phyloP scores from a whole-genome alignment of 2,329 filamentous ascomycete genomes.

The Ampelomyces quisqualis region DNA sequence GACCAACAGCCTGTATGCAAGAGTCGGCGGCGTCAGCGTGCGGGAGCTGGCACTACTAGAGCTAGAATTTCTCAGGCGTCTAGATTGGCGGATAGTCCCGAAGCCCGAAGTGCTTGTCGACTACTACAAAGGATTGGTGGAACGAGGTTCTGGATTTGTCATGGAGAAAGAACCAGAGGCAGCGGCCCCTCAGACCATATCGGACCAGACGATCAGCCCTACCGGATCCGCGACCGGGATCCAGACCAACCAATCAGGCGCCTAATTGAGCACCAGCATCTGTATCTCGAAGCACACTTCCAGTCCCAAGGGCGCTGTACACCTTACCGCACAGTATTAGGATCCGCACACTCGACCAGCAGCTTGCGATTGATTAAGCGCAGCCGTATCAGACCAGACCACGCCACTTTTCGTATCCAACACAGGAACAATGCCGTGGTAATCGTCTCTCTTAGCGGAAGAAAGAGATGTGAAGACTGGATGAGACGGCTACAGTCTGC shows the following conservation, averaged over 20 bases:
- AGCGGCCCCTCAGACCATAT: conserved; percentile 12
- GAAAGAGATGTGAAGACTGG: conserved; percentile 8
- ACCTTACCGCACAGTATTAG: neutral
- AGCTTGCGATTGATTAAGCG: too few species aligned
- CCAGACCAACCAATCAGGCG: conserved; percentile 22
- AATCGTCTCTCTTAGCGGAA: too few species aligned
- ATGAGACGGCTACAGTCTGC: conserved; percentile 10
- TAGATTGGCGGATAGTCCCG: conserved; percentile 96
- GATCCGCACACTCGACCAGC: too few species aligned
- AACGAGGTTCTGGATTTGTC: conserved; percentile 60
- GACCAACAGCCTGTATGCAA: conserved; percentile 95
- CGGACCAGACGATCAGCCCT: conserved; percentile 11
- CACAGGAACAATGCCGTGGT: too few species aligned
- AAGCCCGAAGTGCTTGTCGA: conserved; percentile 90
- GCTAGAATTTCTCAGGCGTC: conserved; percentile 85
- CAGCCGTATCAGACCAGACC: too few species aligned
- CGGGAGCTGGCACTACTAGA: conserved; percentile 88
- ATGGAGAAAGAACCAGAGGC: conserved; percentile 44
- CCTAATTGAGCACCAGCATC: conserved; percentile 9
- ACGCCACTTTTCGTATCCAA: too few species aligned
- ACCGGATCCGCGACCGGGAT: conserved; percentile 25
- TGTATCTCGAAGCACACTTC: neutral
- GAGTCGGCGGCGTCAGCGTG: conserved; percentile 88
- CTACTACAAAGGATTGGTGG: conserved; percentile 87
- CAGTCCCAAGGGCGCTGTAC: neutral